phyloP scores from a whole-genome alignment of 148 eudicot species.

The Chenopodium berlandieri region DNA sequence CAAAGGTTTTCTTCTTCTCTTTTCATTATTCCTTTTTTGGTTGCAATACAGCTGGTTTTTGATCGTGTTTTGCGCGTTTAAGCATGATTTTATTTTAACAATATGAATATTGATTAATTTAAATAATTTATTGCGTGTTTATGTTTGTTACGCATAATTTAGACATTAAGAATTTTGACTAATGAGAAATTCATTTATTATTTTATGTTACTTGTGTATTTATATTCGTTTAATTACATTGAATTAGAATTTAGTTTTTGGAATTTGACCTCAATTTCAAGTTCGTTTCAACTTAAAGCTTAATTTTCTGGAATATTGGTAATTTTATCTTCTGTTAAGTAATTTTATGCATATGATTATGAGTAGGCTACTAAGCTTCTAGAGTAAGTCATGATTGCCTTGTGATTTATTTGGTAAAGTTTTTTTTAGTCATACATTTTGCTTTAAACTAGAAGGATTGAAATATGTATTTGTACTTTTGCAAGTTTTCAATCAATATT shows the following conservation, averaged over 20 bases:
- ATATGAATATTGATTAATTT: background rate
- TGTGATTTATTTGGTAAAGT: background rate
- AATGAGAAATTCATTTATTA: background rate
- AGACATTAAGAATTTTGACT: background rate
- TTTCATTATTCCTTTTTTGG: background rate
- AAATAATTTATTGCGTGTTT: conserved; percentile 6
- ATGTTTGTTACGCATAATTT: conserved; percentile 8
- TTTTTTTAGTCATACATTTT: background rate
- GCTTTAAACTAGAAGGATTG: no score
- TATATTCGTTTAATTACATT: no score
- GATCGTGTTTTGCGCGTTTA: background rate
- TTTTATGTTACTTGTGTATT: background rate
- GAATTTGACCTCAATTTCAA: background rate
- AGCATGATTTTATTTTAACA: background rate
- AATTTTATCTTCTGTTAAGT: background rate
- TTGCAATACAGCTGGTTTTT: conserved; percentile 11
- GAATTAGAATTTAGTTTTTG: background rate
- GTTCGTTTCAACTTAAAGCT: background rate
- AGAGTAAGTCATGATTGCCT: background rate
- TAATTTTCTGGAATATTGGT: background rate
- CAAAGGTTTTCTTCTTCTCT: conserved; percentile 3
- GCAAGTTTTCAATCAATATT: no score
- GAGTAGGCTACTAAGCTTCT: background rate
- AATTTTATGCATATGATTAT: background rate
- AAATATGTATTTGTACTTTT: no score